These are phyloP conservation scores for Aspergillus kassunensis DNA, from an alignment of 495 filamentous ascomycete genomes.

Conservation along the genomic window DNA sequence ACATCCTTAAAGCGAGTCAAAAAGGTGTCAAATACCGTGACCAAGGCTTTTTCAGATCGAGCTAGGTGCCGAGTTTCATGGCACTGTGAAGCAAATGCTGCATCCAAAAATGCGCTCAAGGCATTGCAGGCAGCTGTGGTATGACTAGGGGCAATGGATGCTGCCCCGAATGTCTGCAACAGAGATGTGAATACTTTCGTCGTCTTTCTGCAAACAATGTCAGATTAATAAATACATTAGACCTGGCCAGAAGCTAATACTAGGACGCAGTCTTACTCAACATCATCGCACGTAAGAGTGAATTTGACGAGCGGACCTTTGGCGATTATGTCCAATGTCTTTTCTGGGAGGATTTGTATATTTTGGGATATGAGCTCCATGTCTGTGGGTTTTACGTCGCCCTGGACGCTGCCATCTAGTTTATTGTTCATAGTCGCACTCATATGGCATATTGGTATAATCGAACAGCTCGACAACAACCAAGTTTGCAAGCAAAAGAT, in stretches of 20 bases:
- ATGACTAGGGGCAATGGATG: slow-evolving; percentile 37
- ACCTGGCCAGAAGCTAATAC: not conserved
- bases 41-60: slow-evolving; percentile 51
- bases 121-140: slow-evolving; percentile 44
- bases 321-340: slow-evolving; percentile 33
- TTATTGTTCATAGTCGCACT: slow-evolving; percentile 25
- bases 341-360: slow-evolving; percentile 38
- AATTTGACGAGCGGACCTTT: slow-evolving; percentile 41
- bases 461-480: slow-evolving; percentile 3
- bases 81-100: slow-evolving; percentile 35
- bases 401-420: slow-evolving; percentile 9
- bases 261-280: slow-evolving; percentile 27
- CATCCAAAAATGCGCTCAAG: slow-evolving; percentile 43
- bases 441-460: slow-evolving; percentile 18
- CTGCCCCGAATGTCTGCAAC: slow-evolving; percentile 35
- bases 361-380: slow-evolving; percentile 36
- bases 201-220: slow-evolving; percentile 30
- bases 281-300: slow-evolving; percentile 29
- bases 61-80: slow-evolving; percentile 32
- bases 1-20: slow-evolving; percentile 70
- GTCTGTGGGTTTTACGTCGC: slow-evolving; percentile 12
- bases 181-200: slow-evolving; percentile 36
- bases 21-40: slow-evolving; percentile 63
- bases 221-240: slow-evolving; percentile 9
- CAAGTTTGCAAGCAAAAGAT: slow-evolving; percentile 8